These are phyloP conservation scores for Xylaria sp. DNA, from an alignment of 2,329 filamentous ascomycete species.

Conservation along the genomic window DNA sequence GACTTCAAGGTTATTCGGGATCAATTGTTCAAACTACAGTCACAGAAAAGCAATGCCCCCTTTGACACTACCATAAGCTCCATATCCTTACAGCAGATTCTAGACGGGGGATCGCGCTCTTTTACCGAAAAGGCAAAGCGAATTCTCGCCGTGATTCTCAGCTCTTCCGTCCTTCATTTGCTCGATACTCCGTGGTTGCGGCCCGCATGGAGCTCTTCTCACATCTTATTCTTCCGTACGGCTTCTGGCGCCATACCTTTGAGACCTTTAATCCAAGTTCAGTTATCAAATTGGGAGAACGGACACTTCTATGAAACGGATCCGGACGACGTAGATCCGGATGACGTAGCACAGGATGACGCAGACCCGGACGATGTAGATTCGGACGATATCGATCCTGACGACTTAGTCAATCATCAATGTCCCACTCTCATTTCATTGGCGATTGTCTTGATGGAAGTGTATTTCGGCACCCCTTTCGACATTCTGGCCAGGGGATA, in stretches of 20 bases:
- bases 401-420: constrained; percentile 5
- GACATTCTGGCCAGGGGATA: background rate
- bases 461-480: constrained; percentile 1
- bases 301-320: too few relatives aligned
- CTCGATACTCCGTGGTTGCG: constrained; percentile 1
- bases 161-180: background rate
- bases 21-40: constrained; percentile 5
- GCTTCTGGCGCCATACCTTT: background rate
- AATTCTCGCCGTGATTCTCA: background rate
- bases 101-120: background rate
- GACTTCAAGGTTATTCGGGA: background rate
- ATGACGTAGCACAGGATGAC: too few relatives aligned
- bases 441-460: background rate
- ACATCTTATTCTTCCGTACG: constrained; percentile 6
- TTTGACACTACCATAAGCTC: background rate
- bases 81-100: background rate
- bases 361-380: background rate
- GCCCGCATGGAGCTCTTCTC: background rate
- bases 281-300: background rate
- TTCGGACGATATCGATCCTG: background rate
- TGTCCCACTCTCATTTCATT: constrained; percentile 1
- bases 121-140: constrained; percentile 5
- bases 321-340: too few relatives aligned
- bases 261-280: background rate
- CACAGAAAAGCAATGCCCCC: background rate